Conservation (phyloP, 2,329 filamentous ascomycete species). For the Diplodia corticola region DNA sequence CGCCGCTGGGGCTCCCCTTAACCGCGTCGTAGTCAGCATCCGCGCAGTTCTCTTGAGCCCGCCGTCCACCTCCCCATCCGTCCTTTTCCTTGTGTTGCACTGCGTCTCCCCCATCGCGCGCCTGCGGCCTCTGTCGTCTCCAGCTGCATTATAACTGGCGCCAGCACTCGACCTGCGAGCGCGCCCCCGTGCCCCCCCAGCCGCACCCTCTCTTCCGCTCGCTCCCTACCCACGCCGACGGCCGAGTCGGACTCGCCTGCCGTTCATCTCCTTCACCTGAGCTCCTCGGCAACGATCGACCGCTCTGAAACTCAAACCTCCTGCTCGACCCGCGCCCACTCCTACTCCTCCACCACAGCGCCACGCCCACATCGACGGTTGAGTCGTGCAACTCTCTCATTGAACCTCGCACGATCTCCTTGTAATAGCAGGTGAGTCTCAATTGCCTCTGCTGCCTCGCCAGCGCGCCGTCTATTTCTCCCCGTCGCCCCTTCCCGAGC, state of each 20-base stretch:
- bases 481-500: constrained; percentile 11
- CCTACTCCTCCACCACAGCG: constrained; percentile 7
- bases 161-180: constrained; percentile 15
- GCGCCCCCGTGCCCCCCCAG: constrained; percentile 12
- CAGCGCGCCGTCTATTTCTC: constrained; percentile 6
- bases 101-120: constrained; percentile 16
- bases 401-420: constrained; percentile 12
- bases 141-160: constrained; percentile 19
- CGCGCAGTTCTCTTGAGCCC: constrained; percentile 21
- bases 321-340: constrained; percentile 18
- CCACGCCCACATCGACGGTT: constrained; percentile 2
- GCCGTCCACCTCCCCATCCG: constrained; percentile 19
- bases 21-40: constrained; percentile 22
- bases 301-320: constrained; percentile 11
- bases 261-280: constrained; percentile 22
- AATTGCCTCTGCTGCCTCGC: constrained; percentile 2
- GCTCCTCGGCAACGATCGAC: constrained; percentile 23
- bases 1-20: constrained; percentile 18
- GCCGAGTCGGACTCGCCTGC: constrained; percentile 22
- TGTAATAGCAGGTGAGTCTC: constrained; percentile 33
- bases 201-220: constrained; percentile 15
- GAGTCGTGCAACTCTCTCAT: constrained; percentile 22
- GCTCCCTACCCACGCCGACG: constrained; percentile 17
- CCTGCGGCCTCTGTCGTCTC: constrained; percentile 13
- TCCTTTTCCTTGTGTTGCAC: constrained; percentile 23